A percentile compares a stretch with the other conserved stretches of the same genome.
These are phyloP conservation scores for Phytophthora lateralis DNA, from an alignment of 352 stramenopile species.

Conservation along the genomic window DNA sequence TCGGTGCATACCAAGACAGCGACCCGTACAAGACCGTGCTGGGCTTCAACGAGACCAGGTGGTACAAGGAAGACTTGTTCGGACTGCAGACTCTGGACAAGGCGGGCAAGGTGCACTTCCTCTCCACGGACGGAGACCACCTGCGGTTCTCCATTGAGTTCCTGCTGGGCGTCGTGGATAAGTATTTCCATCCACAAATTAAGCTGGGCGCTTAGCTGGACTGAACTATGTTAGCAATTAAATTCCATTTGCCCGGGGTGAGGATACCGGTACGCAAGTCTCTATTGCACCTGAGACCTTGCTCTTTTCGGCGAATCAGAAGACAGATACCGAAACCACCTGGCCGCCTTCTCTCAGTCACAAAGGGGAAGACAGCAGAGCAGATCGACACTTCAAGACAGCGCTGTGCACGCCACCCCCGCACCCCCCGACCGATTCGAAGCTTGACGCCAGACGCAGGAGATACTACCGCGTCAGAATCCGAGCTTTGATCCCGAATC, in stretches of 20 bases:
- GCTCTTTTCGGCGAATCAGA: slow-evolving; percentile 29
- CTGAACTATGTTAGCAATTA: slow-evolving; percentile 10
- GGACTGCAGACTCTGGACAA: slow-evolving; percentile 88
- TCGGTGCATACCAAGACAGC: slow-evolving; percentile 85
- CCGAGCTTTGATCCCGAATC: slow-evolving; percentile 16
- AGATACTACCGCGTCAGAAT: slow-evolving; percentile 10
- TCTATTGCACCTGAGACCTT: not conserved
- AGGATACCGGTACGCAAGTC: too few species aligned
- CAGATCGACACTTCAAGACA: slow-evolving; percentile 30
- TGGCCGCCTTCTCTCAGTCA: slow-evolving; percentile 28
- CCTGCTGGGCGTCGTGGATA: slow-evolving; percentile 78
- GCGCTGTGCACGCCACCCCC: slow-evolving; percentile 10
- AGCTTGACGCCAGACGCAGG: slow-evolving; percentile 14
- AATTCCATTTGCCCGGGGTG: not conserved
- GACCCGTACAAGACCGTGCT: slow-evolving; percentile 72
- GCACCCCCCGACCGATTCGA: slow-evolving; percentile 5
- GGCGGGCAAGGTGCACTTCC: slow-evolving; percentile 89
- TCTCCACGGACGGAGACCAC: slow-evolving; percentile 91
- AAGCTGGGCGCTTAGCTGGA: not conserved
- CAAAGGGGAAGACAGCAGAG: slow-evolving; percentile 20
- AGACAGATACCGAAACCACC: slow-evolving; percentile 11
- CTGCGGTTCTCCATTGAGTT: slow-evolving; percentile 89
- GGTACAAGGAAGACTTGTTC: slow-evolving; percentile 93
- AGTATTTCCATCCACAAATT: slow-evolving; percentile 66
- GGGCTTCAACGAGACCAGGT: slow-evolving; percentile 92